phyloP scores from a whole-genome alignment of 352 stramenopile species.

The Pythium dissimile region DNA sequence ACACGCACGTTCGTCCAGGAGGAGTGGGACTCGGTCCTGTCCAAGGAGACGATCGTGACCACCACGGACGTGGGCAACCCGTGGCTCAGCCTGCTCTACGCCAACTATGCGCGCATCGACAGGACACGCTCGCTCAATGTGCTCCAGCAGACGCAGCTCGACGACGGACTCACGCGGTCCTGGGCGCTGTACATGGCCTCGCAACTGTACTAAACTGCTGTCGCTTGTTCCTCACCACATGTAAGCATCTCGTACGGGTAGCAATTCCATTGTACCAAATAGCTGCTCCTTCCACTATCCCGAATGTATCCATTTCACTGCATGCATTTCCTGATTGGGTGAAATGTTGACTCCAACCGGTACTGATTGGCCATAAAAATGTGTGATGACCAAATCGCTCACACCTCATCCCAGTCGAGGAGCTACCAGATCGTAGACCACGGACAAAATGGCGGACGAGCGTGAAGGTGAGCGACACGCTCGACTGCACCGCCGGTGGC shows the following conservation, averaged over 20 bases:
- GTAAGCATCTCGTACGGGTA: too few species aligned
- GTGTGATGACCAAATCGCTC: slow-evolving; percentile 5
- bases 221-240: too few species aligned
- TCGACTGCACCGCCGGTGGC: too few species aligned
- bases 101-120: slow-evolving; percentile 64
- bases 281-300: background rate
- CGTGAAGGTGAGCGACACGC: slow-evolving; percentile 22
- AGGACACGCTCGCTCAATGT: slow-evolving; percentile 45
- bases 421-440: background rate
- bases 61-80: slow-evolving; percentile 42
- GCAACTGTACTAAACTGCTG: slow-evolving; percentile 18
- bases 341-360: background rate
- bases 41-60: slow-evolving; percentile 42
- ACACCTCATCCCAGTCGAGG: background rate
- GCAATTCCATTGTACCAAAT: too few species aligned
- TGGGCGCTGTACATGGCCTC: slow-evolving; percentile 75
- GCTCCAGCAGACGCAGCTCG: slow-evolving; percentile 57
- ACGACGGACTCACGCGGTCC: slow-evolving; percentile 74
- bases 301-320: background rate
- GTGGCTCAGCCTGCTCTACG: slow-evolving; percentile 70
- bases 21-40: slow-evolving; percentile 56
- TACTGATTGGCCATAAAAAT: background rate
- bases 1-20: slow-evolving; percentile 50
- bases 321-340: slow-evolving; percentile 15
- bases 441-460: slow-evolving; percentile 20